Conservation (phyloP, 148 eudicot genomes). For the Amaranthus hypochondriacus region DNA sequence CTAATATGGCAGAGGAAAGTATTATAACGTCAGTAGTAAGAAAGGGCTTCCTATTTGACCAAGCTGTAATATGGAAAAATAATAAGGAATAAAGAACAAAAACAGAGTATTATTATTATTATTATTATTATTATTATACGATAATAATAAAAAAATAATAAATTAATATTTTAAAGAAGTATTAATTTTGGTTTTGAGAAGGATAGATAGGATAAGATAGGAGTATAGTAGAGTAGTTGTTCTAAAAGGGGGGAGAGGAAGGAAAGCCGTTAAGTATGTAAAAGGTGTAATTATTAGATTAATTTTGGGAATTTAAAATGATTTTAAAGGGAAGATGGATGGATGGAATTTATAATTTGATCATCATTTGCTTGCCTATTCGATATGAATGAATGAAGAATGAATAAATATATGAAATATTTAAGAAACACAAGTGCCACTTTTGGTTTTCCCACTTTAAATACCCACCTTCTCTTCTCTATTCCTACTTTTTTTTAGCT, state of each 20-base stretch:
- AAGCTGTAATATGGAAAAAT: too few species aligned
- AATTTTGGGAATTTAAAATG: background rate
- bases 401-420: too few species aligned
- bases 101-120: too few species aligned
- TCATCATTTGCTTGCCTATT: background rate
- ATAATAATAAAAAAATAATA: too few species aligned
- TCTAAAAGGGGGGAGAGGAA: background rate
- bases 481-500: too few species aligned
- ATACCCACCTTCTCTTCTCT: background rate
- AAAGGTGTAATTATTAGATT: background rate
- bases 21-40: slow-evolving; percentile 11
- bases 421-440: background rate
- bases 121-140: too few species aligned
- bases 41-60: background rate
- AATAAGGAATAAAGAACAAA: too few species aligned
- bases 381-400: too few species aligned
- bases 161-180: too few species aligned
- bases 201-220: too few species aligned
- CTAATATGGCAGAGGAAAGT: background rate
- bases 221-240: too few species aligned
- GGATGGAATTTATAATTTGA: background rate
- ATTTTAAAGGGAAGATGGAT: background rate
- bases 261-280: slow-evolving; percentile 16
- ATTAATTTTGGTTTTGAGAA: too few species aligned
- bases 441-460: slow-evolving; percentile 11